A percentile compares a stretch with the other conserved stretches of the same genome.
Conservation (phyloP, 805 yeast species). For the Komagataella kurtzmanii region DNA sequence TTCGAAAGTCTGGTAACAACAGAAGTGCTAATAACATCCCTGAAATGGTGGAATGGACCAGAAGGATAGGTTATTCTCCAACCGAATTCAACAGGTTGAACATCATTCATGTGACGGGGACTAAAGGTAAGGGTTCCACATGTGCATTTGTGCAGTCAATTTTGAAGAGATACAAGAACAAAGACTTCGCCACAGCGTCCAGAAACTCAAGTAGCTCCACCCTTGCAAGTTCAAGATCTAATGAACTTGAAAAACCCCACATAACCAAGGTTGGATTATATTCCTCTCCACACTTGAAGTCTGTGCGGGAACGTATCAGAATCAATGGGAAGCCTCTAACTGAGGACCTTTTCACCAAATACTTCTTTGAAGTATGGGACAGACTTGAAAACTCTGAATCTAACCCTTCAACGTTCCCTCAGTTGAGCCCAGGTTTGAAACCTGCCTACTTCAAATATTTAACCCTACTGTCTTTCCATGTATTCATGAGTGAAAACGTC, state of each 20-base stretch:
- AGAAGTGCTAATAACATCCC: conserved; percentile 60
- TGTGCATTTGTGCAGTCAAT: conserved; percentile 89
- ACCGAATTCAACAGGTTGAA: conserved; percentile 62
- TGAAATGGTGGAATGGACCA: conserved; percentile 76
- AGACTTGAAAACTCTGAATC: conserved; percentile 46
- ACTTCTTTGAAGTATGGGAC: conserved; percentile 94
- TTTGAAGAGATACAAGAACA: conserved; percentile 41
- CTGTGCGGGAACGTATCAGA: conserved; percentile 84
- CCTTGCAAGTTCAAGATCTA: neutral
- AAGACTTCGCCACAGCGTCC: conserved; percentile 3
- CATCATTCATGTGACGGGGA: conserved; percentile 88
- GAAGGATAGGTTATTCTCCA: conserved; percentile 55
- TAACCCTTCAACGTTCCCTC: conserved; percentile 48
- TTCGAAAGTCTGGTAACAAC: conserved; percentile 51
- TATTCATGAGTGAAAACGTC: conserved; percentile 79
- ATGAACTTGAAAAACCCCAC: conserved; percentile 3
- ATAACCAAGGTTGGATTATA: conserved; percentile 74
- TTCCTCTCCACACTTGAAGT: conserved; percentile 90
- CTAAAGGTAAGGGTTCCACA: conserved; percentile 97
- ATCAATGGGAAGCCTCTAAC: conserved; percentile 78
- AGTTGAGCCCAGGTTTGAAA: conserved; percentile 56
- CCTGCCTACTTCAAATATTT: conserved; percentile 91
- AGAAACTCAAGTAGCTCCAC: neutral
- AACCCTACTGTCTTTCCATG: conserved; percentile 83
- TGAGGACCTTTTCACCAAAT: conserved; percentile 69